A percentile compares a stretch with the other conserved stretches of the same genome.
These are phyloP conservation scores for Syzygium aqueum DNA, from an alignment of 345 rosid species.

Conservation along the genomic window DNA sequence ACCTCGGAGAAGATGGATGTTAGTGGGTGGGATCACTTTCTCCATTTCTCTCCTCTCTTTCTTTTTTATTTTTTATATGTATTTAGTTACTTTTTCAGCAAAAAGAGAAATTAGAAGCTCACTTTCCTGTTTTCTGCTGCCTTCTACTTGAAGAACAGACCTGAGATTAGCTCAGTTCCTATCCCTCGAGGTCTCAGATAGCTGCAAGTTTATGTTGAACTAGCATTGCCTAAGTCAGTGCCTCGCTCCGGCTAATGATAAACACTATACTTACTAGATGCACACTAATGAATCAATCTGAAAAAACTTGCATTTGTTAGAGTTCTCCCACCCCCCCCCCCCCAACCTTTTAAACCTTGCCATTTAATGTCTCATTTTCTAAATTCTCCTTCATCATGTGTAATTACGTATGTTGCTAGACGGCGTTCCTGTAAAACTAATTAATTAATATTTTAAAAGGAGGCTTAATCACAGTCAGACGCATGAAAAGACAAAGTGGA, in stretches of 20 bases:
- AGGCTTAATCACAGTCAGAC: neutral
- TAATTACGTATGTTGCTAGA: neutral
- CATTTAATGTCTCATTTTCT: neutral
- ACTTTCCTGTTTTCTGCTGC: neutral
- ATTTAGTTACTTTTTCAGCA: neutral
- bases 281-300: neutral
- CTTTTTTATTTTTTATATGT: neutral
- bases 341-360: neutral
- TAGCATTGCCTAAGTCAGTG: neutral
- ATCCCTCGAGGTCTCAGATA: neutral
- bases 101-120: neutral
- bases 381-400: neutral
- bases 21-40: neutral
- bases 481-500: neutral
- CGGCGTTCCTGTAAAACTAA: neutral
- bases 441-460: neutral
- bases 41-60: neutral
- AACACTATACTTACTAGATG: neutral
- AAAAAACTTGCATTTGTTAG: neutral
- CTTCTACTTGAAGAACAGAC: neutral
- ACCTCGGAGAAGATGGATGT: neutral
- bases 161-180: neutral
- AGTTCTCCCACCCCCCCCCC: neutral
- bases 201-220: neutral
- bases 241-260: neutral